phyloP scores from a whole-genome alignment of 2,329 filamentous ascomycete genomes.

The Conoideocrella luteorostrata region DNA sequence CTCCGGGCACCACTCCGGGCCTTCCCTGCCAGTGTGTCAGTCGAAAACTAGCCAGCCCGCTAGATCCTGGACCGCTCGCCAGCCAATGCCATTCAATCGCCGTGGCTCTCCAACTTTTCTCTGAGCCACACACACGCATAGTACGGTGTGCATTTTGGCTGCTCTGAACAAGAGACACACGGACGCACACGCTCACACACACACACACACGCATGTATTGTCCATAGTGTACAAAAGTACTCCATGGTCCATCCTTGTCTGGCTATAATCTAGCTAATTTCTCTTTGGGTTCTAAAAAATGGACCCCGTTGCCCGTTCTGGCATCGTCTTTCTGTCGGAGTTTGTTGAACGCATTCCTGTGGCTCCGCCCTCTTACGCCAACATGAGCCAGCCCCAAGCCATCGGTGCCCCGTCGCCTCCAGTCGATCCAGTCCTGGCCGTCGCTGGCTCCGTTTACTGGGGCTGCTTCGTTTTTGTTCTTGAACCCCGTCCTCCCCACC shows the following conservation, averaged over 20 bases:
- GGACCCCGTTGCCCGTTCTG: constrained; percentile 1
- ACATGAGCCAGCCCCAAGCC: constrained; percentile 2
- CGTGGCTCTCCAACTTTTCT: too few species aligned
- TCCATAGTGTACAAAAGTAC: not conserved
- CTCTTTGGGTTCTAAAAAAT: not conserved
- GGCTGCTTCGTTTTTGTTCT: constrained; percentile 1
- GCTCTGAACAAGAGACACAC: too few species aligned
- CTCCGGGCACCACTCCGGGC: too few species aligned
- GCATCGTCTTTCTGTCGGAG: not conserved
- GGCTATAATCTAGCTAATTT: not conserved
- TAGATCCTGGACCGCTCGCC: too few species aligned
- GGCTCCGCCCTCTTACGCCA: not conserved
- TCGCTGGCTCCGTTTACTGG: not conserved
- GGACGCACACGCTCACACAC: too few species aligned
- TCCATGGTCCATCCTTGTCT: not conserved
- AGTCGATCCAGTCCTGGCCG: not conserved
- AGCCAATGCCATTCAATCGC: too few species aligned
- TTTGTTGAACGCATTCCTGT: not conserved
- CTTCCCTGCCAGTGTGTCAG: too few species aligned
- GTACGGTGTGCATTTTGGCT: too few species aligned
- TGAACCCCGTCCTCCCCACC: constrained; percentile 6
- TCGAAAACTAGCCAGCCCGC: too few species aligned
- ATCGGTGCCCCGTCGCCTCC: not conserved
- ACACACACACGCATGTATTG: too few species aligned
- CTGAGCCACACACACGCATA: too few species aligned